A percentile compares a stretch with the other conserved stretches of the same genome.
These are phyloP conservation scores for Dispira parvispora DNA, from an alignment of 192 early-diverging fungal species.

Conservation along the genomic window DNA sequence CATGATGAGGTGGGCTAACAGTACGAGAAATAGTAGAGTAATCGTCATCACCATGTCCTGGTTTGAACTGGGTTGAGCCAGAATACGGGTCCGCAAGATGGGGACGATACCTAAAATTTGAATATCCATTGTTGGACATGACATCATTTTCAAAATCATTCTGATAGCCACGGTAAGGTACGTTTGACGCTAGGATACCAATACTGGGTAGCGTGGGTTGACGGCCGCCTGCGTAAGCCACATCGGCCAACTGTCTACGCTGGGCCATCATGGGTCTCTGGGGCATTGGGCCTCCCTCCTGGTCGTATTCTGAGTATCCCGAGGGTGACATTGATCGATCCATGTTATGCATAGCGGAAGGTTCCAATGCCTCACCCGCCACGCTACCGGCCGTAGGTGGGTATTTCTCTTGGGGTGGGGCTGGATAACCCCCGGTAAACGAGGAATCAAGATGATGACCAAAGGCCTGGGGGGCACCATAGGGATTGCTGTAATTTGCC, in stretches of 20 bases:
- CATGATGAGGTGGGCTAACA: too few species aligned
- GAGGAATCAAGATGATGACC: background rate
- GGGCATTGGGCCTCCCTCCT: background rate
- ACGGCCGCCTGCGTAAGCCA: slow-evolving; percentile 2
- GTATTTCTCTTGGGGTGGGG: background rate
- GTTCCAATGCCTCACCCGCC: background rate
- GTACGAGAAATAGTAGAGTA: too few species aligned
- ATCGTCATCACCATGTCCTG: too few species aligned
- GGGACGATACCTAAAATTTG: too few species aligned
- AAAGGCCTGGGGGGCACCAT: background rate
- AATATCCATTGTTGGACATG: too few species aligned
- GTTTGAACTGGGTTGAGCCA: too few species aligned
- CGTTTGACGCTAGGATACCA: too few species aligned
- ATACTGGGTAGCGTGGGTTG: background rate
- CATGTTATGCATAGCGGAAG: background rate
- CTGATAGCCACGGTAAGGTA: too few species aligned
- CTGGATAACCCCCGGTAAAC: background rate
- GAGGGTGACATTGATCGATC: background rate
- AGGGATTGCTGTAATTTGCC: background rate
- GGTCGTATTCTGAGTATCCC: too few species aligned
- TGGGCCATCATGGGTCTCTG: background rate
- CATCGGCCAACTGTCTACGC: slow-evolving; percentile 8
- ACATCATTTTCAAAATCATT: too few species aligned
- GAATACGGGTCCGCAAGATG: too few species aligned
- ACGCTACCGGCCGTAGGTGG: background rate